Conservation (phyloP, 179 eudicot genomes). For the Spinacia oleracea region DNA sequence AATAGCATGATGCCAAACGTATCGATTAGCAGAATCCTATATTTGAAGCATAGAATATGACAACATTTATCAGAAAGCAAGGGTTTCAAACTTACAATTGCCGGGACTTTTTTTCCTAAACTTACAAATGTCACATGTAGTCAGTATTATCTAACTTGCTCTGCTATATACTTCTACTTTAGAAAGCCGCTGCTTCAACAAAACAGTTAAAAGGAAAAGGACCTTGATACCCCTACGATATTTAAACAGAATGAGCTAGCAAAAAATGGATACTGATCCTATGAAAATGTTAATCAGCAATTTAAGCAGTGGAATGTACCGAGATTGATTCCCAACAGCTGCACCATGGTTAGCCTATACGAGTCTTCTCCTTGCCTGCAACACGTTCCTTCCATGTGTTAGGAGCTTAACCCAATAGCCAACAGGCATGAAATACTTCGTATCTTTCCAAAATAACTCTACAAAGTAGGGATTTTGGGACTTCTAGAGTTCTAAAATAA, state of each 20-base stretch:
- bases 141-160: constrained; percentile 6
- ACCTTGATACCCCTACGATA: not conserved
- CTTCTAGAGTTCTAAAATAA: too few relatives aligned
- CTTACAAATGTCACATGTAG: not conserved
- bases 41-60: not conserved
- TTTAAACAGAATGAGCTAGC: not conserved
- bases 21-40: not conserved
- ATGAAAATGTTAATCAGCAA: not conserved
- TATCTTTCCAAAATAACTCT: too few relatives aligned
- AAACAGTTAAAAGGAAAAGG: not conserved
- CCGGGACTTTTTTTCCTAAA: not conserved
- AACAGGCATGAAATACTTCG: constrained; percentile 2
- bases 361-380: constrained; percentile 62
- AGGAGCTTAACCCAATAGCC: constrained; percentile 10
- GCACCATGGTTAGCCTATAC: constrained; percentile 29
- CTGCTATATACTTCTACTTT: constrained; percentile 11
- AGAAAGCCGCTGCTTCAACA: not conserved
- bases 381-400: constrained; percentile 18
- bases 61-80: not conserved
- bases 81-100: too few relatives aligned
- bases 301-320: not conserved
- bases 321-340: not conserved
- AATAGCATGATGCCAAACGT: too few relatives aligned
- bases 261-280: not conserved
- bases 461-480: too few relatives aligned